phyloP scores from a whole-genome alignment of 1,139 yeast species.

The Pneumocystis sp. region DNA sequence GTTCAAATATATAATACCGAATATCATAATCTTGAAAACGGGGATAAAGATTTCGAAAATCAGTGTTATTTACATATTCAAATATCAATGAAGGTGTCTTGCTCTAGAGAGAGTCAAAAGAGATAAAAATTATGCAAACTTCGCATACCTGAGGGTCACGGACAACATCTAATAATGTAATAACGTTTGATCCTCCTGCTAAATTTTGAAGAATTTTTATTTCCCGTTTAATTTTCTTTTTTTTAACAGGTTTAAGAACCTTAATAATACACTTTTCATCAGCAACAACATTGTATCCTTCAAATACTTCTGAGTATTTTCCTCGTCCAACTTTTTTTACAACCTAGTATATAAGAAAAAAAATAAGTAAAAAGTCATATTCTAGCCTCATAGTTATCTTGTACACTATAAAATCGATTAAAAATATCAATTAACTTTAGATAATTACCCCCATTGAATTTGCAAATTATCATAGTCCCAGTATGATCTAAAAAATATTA shows the following conservation, averaged over 20 bases:
- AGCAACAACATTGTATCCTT: constrained; percentile 41
- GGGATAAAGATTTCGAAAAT: constrained; percentile 84
- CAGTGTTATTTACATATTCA: constrained; percentile 80
- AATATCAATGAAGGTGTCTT: constrained; percentile 89
- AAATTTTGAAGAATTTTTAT: constrained; percentile 82
- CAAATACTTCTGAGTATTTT: constrained; percentile 91
- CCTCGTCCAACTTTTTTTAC: constrained; percentile 90
- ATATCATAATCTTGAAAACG: constrained; percentile 71
- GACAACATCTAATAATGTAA: constrained; percentile 69
- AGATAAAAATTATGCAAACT: not conserved
- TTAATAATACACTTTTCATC: constrained; percentile 52
- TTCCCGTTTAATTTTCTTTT: constrained; percentile 91
- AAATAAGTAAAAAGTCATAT: not conserved
- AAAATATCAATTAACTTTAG: not conserved
- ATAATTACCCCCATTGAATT: constrained; percentile 32
- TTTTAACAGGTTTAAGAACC: constrained; percentile 90
- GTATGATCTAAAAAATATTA: constrained; percentile 42
- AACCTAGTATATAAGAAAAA: constrained; percentile 25
- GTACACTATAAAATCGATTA: constrained; percentile 27
- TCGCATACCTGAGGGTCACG: constrained; percentile 50
- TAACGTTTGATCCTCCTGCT: constrained; percentile 73
- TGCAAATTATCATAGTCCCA: constrained; percentile 74
- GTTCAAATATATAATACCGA: constrained; percentile 75
- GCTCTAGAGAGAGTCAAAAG: constrained; percentile 24
- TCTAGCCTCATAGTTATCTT: constrained; percentile 52